Evolutionary conservation across 768 basidiomycete genomes (phyloP), one percentile per base, ranked within the genome.

Genomic region (Pleurotus salmoneostramineus): DNA sequence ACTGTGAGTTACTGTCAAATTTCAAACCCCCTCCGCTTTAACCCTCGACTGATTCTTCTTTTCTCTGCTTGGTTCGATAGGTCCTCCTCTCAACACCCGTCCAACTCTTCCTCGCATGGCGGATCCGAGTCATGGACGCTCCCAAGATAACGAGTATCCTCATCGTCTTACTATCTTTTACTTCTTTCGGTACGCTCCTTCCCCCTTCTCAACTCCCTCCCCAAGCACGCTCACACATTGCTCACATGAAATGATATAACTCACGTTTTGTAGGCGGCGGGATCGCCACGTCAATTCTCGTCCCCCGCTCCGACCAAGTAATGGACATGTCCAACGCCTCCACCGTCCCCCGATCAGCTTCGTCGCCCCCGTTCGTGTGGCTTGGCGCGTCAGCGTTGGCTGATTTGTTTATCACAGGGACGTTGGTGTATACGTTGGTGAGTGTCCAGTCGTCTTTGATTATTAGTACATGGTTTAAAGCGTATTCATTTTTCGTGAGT

Each of bases 81-180:
- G 57, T 58, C 6, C 34, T 47, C 35, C 31, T 58, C 15, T 58
- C 57, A 15, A 58, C 57, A 10, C 57, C 57, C 15, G 36, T 58
- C 15, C 57, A 58, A 17, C 21, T 50, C n/a, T 58, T 58, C 35
- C 14, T 58, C 34, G 57, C 57, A 15, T 58, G 57, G 57, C 57
- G 57, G 3, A 58, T 58, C 46, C 47, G 15, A 33, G 17, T 50
- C 31, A 58, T 58, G 37, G n/a, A 40, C 2, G 37, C 37, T 40
- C 37, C 37, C 10, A 40, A n/a, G n/a, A 8, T 40, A n/a, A 40
- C 37, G 37, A 40, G 37, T n/a, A 8, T 40, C 10, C 37, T 40
- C n/a, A 40, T 40, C 8, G 2, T 40, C 1, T n/a, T 40, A 40
- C n/a, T 40, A 40, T 40, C 37, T 2, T 40, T 40, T n/a, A n/a